A percentile compares a stretch with the other conserved stretches of the same genome.
Evolutionary conservation across 257 asterid species (phyloP).

Genomic region (Solanum virginianum): DNA sequence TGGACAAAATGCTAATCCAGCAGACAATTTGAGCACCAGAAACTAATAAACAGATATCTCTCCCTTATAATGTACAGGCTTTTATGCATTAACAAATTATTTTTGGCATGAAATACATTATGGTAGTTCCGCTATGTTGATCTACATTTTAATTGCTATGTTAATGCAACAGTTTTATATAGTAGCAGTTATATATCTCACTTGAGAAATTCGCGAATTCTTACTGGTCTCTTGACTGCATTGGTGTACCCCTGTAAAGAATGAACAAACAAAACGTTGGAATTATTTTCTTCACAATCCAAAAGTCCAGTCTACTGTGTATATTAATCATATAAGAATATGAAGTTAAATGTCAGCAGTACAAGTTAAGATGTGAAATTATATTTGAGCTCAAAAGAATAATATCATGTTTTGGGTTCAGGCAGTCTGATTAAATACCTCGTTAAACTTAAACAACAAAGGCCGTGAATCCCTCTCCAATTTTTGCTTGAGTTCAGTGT

Average conservation of each 20-base stretch:
- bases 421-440: conserved; percentile 33
- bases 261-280: not conserved
- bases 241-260: conserved; percentile 83
- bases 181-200: conserved; percentile 18
- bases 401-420: not conserved
- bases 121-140: not conserved
- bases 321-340: not conserved
- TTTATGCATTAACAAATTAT: not conserved
- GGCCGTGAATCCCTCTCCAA: conserved; percentile 66
- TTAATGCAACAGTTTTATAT: not conserved
- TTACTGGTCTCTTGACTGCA: conserved; percentile 91
- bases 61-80: not conserved
- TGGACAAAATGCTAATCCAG: not conserved
- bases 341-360: not conserved
- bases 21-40: not conserved
- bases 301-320: too few relatives aligned
- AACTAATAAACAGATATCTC: not conserved
- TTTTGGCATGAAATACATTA: not conserved
- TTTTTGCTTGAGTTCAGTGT: conserved; percentile 18
- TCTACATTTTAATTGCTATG: not conserved
- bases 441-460: conserved; percentile 67
- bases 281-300: not conserved
- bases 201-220: conserved; percentile 59
- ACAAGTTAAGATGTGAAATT: not conserved
- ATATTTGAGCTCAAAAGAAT: not conserved